Conservation (phyloP, 2,329 filamentous ascomycete genomes). For the Epichloe aotearoae region DNA sequence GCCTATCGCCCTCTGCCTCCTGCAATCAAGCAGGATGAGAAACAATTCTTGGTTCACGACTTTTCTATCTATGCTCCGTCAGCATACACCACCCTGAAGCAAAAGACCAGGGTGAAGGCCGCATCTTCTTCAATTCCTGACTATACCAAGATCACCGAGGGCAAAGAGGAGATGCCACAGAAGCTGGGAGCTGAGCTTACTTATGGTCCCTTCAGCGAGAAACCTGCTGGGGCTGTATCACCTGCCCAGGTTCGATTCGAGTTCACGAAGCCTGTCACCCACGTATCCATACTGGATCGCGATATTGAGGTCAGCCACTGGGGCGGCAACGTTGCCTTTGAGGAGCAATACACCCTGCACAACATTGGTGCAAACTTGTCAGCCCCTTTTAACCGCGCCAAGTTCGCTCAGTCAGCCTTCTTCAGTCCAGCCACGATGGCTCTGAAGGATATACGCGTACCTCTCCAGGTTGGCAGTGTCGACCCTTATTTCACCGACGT, state of each 20-base stretch:
- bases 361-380: constrained; percentile 75
- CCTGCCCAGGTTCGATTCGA: constrained; percentile 78
- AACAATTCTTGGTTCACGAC: constrained; percentile 74
- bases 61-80: constrained; percentile 80
- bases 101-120: constrained; percentile 95
- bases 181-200: constrained; percentile 77
- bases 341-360: constrained; percentile 81
- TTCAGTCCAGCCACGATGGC: constrained; percentile 67
- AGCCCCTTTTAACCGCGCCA: constrained; percentile 60
- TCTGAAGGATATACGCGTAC: constrained; percentile 69
- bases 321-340: constrained; percentile 91
- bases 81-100: constrained; percentile 74
- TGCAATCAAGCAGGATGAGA: constrained; percentile 67
- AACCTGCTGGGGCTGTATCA: constrained; percentile 62
- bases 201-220: constrained; percentile 78
- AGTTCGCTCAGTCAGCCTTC: constrained; percentile 61
- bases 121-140: constrained; percentile 66
- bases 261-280: constrained; percentile 82
- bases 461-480: constrained; percentile 63
- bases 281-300: constrained; percentile 67
- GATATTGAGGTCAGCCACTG: constrained; percentile 95
- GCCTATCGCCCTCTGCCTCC: constrained; percentile 71
- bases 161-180: constrained; percentile 53
- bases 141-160: constrained; percentile 59
- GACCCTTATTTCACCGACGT: constrained; percentile 93